Base-by-base conservation (phyloP, 768 basidiomycete genomes). In the Antrodiella citrinella region DNA sequence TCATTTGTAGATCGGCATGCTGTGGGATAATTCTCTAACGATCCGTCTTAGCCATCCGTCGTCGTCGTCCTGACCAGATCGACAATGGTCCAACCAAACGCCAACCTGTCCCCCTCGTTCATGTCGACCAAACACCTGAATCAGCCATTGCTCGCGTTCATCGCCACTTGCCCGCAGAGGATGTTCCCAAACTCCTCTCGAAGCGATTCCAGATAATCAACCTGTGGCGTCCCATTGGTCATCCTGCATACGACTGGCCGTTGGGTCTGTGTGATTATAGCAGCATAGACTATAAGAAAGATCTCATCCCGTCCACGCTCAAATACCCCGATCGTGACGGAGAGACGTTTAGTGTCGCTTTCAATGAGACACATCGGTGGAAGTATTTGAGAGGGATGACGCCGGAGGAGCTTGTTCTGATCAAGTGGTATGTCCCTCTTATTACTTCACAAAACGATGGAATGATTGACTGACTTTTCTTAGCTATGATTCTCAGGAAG, bases 191-290 rank as follows among this genome's bases (percentile, higher is more conserved):
- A 39, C 56, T 76, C 44, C 66, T 76, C 26, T 59, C 67, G 53
- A 60, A 65, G 20, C 73, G 76, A 51, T 77, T 74, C 61, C 75
- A 77, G 55, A 73, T 78, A 52, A 69, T 78, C 53, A 78, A 77
- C 59, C 61, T 79, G 50, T 79, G 78, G 78, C 69, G 77, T 19
- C 77, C 77, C 1, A 75, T 78, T 56, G 56, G 64, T 15, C 62
- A 73, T 51, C 54, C 67, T 2, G 75, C 74, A 2, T 57, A 60
- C 18, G 77, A 77, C 51, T 74, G 68, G 65, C 76, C 75, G 4
- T 67, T 79, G 26, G 69, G 70, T 7, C 62, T 75, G 0, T 74
- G 74, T 55, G 77, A 79, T 60, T 76, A 63, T 57, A 65, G 70
- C 13, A 71, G 65, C 49, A 62, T 77, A 4, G 66, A 75, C 53